These are phyloP conservation scores for Penicillium longicatenatum DNA, from an alignment of 495 filamentous ascomycete species.

Conservation along the genomic window DNA sequence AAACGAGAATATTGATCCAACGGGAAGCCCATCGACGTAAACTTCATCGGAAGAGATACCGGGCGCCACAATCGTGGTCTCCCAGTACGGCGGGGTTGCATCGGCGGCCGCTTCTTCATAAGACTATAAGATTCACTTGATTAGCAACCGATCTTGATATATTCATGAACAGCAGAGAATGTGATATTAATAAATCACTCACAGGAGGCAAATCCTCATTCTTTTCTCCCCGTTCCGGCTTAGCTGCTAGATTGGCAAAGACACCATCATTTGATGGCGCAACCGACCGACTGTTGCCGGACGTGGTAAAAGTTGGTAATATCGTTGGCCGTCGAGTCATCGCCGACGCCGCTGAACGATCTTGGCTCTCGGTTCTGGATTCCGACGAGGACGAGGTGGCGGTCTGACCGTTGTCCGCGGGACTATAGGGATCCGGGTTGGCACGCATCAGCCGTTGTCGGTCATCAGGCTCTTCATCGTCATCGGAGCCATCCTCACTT, in stretches of 20 bases:
- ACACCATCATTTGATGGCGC: conserved; percentile 79
- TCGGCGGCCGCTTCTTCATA: conserved; percentile 99
- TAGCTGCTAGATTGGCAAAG: conserved; percentile 91
- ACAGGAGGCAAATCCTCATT: conserved; percentile 87
- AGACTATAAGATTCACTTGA: conserved; percentile 55
- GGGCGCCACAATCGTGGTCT: conserved; percentile 94
- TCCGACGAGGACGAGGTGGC: conserved; percentile 43
- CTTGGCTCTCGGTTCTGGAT: conserved; percentile 24
- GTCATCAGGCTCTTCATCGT: conserved; percentile 75
- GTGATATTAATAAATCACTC: conserved; percentile 42
- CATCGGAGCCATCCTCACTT: conserved; percentile 68
- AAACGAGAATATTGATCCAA: conserved; percentile 93
- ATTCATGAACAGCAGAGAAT: neutral
- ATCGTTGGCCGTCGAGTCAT: conserved; percentile 54
- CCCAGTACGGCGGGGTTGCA: conserved; percentile 97
- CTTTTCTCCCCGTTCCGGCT: conserved; percentile 83
- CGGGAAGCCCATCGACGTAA: conserved; percentile 92
- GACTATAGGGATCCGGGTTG: conserved; percentile 47
- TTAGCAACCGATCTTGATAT: conserved; percentile 20
- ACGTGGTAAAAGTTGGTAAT: conserved; percentile 48
- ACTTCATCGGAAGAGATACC: conserved; percentile 87
- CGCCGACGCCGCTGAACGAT: conserved; percentile 26
- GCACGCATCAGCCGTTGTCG: conserved; percentile 82
- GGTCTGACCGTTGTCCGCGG: conserved; percentile 29
- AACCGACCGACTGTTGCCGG: conserved; percentile 52